A percentile compares a stretch with the other conserved stretches of the same genome.
Evolutionary conservation across 805 yeast species (phyloP).

Genomic region (Zygosaccharomyces lentus): DNA sequence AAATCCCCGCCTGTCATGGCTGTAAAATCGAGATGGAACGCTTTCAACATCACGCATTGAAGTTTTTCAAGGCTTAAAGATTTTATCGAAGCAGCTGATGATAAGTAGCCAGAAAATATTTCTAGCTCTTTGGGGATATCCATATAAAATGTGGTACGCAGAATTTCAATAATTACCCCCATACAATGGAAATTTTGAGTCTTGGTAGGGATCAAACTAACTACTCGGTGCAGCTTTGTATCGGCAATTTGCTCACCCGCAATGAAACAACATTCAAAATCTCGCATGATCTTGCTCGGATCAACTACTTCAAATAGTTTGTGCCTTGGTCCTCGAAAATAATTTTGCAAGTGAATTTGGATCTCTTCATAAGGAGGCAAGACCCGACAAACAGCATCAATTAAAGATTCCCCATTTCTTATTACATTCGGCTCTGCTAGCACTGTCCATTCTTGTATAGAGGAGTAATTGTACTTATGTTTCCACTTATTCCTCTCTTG

Average conservation of each 20-base stretch:
- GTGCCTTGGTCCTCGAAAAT: not conserved
- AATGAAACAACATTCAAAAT: slow-evolving; percentile 1
- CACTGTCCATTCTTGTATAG: slow-evolving; percentile 4
- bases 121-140: slow-evolving; percentile 1
- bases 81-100: slow-evolving; percentile 2
- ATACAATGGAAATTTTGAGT: not conserved
- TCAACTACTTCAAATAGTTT: not conserved
- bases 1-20: slow-evolving; percentile 5
- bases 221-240: not conserved
- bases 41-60: slow-evolving; percentile 2
- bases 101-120: slow-evolving; percentile 2
- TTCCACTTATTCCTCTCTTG: slow-evolving; percentile 4
- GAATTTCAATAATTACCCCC: slow-evolving; percentile 3
- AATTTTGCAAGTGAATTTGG: not conserved
- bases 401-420: slow-evolving; percentile 4
- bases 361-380: slow-evolving; percentile 1
- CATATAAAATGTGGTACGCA: slow-evolving; percentile 1
- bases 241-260: not conserved
- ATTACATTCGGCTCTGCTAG: not conserved
- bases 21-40: not conserved
- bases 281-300: slow-evolving; percentile 1
- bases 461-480: slow-evolving; percentile 1
- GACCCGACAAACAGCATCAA: slow-evolving; percentile 5
- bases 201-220: not conserved
- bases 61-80: slow-evolving; percentile 3